Evolutionary conservation across 495 filamentous ascomycete species (phyloP), one percentile per base, ranked within the genome.

Genomic region (Halenospora varia): DNA sequence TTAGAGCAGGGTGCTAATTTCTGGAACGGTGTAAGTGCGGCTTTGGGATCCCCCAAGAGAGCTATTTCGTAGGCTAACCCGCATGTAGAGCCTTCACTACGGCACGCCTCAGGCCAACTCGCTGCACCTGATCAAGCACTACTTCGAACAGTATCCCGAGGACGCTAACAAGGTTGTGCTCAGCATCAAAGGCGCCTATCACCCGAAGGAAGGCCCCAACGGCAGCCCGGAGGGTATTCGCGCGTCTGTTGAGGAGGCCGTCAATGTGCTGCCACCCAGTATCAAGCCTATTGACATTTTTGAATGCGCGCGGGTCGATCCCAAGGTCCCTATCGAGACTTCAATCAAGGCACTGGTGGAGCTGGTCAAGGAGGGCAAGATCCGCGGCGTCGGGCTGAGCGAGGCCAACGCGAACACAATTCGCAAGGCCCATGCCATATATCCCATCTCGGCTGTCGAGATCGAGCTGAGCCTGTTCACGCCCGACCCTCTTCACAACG

Each of bases 251-350:
- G 88, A 93, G 52, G 77, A 84, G 57, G 78, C 74, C 61, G 67
- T 94, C 39, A 73, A 62, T 19, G 66, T 77, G 40, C 74, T 89
- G 13, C 79, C 84, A 39, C n/a, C n/a, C n/a, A 87, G 84, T 3
- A 86, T 82, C 54, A 92, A 92, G 75, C 83, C 75, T 60, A 70
- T 95, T 50, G 89, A 96, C 69, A 79, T 92, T 51, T 96, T 91
- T 60, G 84, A 90, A 69, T 83, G 73, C 59, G 88, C 86, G 13
- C 75, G 90, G 1, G 78, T 88, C 24, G 91, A 94, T 63, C 75
- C 75, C 2, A 80, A 80, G 0, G 75, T 74, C 44, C 70, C 74
- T 2, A 60, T 78, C 55, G 70, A 71, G 23, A 71, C 70, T 15
- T 78, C 80, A 11, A 17, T 62, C 10, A 24, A 24, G 17, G 26